Percentiles rank a stretch among this genome's conserved stretches.
These are phyloP conservation scores for Ogataea angusta DNA, from an alignment of 805 yeast species.

Conservation along the genomic window DNA sequence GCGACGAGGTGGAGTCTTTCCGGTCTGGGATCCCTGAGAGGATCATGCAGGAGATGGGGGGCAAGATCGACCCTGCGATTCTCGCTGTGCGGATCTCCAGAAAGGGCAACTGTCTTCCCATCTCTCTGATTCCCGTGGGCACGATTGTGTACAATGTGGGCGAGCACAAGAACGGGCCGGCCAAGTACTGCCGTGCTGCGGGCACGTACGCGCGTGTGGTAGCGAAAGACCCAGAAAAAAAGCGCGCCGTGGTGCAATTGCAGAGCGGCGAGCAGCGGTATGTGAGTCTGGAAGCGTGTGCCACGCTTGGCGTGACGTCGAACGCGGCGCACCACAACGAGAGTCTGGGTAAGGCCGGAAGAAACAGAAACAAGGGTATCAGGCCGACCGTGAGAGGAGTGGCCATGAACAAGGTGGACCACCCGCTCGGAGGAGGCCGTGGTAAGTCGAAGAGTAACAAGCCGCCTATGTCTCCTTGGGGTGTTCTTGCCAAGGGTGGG, in stretches of 20 bases:
- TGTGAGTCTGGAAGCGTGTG: slow-evolving; percentile 80
- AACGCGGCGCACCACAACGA: slow-evolving; percentile 89
- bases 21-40: slow-evolving; percentile 82
- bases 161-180: slow-evolving; percentile 69
- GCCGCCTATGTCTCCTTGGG: slow-evolving; percentile 95
- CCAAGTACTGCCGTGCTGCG: slow-evolving; percentile 88
- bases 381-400: slow-evolving; percentile 97
- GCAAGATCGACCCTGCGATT: slow-evolving; percentile 87
- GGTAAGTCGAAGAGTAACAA: slow-evolving; percentile 98
- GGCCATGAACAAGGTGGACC: slow-evolving; percentile 96
- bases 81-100: slow-evolving; percentile 82
- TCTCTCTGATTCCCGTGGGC: slow-evolving; percentile 92
- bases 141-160: slow-evolving; percentile 87
- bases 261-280: slow-evolving; percentile 94
- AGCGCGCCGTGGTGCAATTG: slow-evolving; percentile 73
- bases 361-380: slow-evolving; percentile 86
- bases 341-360: slow-evolving; percentile 94
- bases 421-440: slow-evolving; percentile 99
- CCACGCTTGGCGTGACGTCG: slow-evolving; percentile 90
- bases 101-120: slow-evolving; percentile 92
- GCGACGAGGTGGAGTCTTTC: slow-evolving; percentile 86
- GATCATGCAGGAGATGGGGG: slow-evolving; percentile 80
- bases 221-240: slow-evolving; percentile 68
- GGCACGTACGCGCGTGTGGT: slow-evolving; percentile 90
- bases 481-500: slow-evolving; percentile 84